phyloP scores from a whole-genome alignment of 768 basidiomycete species.

The Tremella mesenterica region DNA sequence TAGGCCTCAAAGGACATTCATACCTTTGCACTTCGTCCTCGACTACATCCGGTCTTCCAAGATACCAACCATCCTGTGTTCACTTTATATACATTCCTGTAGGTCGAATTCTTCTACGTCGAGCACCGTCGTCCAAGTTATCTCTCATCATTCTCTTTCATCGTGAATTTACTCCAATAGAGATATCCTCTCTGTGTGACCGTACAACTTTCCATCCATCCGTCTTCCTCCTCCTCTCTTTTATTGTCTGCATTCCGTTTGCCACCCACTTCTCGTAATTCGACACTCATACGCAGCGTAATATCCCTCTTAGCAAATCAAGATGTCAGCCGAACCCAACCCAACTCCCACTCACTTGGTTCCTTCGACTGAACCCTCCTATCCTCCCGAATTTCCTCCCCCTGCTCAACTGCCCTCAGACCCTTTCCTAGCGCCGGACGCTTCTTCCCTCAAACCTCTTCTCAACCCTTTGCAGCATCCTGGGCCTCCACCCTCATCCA shows the following conservation, averaged over 20 bases:
- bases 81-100: too few relatives aligned
- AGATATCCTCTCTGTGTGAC: too few relatives aligned
- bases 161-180: too few relatives aligned
- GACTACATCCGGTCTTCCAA: too few relatives aligned
- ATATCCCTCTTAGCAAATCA: neutral
- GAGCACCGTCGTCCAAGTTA: neutral
- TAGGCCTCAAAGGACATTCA: slow-evolving; percentile 1
- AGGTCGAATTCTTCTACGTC: too few relatives aligned
- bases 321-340: slow-evolving; percentile 5
- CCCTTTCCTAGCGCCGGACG: neutral
- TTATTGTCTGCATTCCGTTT: neutral
- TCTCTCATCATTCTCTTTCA: neutral
- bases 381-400: slow-evolving; percentile 9
- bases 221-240: slow-evolving; percentile 4
- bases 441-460: slow-evolving; percentile 24
- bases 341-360: neutral
- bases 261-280: too few relatives aligned
- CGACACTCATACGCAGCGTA: too few relatives aligned
- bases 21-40: too few relatives aligned
- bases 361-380: neutral
- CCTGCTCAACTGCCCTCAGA: slow-evolving; percentile 7
- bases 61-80: too few relatives aligned
- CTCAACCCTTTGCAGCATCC: slow-evolving; percentile 33
- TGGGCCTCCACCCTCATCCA: slow-evolving; percentile 25
- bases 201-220: neutral